These are phyloP conservation scores for Phaeophleospora eucalypticola DNA, from an alignment of 2,329 filamentous ascomycete species.

Conservation along the genomic window DNA sequence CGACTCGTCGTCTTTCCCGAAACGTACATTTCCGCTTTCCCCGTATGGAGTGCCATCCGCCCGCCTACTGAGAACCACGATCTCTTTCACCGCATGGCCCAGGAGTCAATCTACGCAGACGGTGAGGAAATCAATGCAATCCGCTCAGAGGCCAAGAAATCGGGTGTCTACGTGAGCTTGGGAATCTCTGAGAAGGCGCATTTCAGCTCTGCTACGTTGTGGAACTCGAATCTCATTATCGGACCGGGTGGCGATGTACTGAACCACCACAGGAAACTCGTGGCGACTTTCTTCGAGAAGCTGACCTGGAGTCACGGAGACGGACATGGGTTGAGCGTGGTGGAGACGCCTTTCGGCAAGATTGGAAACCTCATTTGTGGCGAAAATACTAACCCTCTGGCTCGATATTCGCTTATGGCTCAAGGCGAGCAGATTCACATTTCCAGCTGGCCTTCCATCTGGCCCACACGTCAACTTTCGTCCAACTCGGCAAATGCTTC, in stretches of 20 bases:
- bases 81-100: slow-evolving; percentile 46
- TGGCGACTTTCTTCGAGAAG: slow-evolving; percentile 57
- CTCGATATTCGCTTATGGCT: slow-evolving; percentile 50
- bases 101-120: slow-evolving; percentile 44
- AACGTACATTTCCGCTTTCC: slow-evolving; percentile 52
- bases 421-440: slow-evolving; percentile 56
- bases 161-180: slow-evolving; percentile 42
- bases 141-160: slow-evolving; percentile 37
- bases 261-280: slow-evolving; percentile 52
- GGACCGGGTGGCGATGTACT: slow-evolving; percentile 42
- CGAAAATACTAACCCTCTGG: slow-evolving; percentile 56
- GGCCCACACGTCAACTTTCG: slow-evolving; percentile 42
- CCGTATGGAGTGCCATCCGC: slow-evolving; percentile 35
- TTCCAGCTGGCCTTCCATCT: slow-evolving; percentile 53
- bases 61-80: slow-evolving; percentile 50
- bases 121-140: slow-evolving; percentile 46
- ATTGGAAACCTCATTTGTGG: slow-evolving; percentile 53
- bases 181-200: slow-evolving; percentile 49
- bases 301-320: slow-evolving; percentile 53
- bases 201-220: slow-evolving; percentile 46
- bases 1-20: slow-evolving; percentile 54
- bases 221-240: slow-evolving; percentile 52
- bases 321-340: slow-evolving; percentile 47
- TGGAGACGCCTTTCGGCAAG: slow-evolving; percentile 42
- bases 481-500: slow-evolving; percentile 2